Percentiles rank a stretch among this genome's conserved stretches.
Conservation (phyloP, 176 grass and related monocot species). For the Musa itinerans region DNA sequence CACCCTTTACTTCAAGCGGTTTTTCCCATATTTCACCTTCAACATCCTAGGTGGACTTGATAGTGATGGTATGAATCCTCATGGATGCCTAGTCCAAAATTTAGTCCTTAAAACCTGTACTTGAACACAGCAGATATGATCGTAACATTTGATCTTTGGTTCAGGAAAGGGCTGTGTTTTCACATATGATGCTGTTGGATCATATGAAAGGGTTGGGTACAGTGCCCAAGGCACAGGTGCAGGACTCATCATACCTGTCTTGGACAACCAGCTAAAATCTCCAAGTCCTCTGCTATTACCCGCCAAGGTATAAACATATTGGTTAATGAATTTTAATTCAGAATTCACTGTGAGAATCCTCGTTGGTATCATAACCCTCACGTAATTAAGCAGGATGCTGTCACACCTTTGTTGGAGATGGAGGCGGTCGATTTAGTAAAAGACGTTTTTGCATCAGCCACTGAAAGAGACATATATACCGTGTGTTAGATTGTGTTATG, state of each 20-base stretch:
- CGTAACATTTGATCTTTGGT: not conserved
- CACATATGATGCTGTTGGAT: slow-evolving; percentile 94
- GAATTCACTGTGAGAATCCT: not conserved
- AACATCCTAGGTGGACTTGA: slow-evolving; percentile 93
- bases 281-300: slow-evolving; percentile 80
- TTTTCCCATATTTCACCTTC: slow-evolving; percentile 95
- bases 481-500: slow-evolving; percentile 30
- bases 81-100: not conserved
- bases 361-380: not conserved
- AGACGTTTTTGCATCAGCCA: slow-evolving; percentile 96
- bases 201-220: slow-evolving; percentile 83
- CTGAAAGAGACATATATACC: slow-evolving; percentile 97
- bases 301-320: slow-evolving; percentile 39
- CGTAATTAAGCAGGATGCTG: slow-evolving; percentile 65
- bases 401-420: slow-evolving; percentile 71
- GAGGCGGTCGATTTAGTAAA: slow-evolving; percentile 92
- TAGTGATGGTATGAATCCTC: slow-evolving; percentile 49
- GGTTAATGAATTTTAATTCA: not conserved
- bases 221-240: slow-evolving; percentile 80
- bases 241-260: slow-evolving; percentile 73
- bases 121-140: not conserved
- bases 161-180: slow-evolving; percentile 90
- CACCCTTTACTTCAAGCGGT: slow-evolving; percentile 91
- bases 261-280: slow-evolving; percentile 91
- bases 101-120: not conserved